Evolutionary conservation across 2,329 filamentous ascomycete genomes (phyloP), one percentile per base, ranked within the genome.

Genomic region (Leptoxyphium fumago): DNA sequence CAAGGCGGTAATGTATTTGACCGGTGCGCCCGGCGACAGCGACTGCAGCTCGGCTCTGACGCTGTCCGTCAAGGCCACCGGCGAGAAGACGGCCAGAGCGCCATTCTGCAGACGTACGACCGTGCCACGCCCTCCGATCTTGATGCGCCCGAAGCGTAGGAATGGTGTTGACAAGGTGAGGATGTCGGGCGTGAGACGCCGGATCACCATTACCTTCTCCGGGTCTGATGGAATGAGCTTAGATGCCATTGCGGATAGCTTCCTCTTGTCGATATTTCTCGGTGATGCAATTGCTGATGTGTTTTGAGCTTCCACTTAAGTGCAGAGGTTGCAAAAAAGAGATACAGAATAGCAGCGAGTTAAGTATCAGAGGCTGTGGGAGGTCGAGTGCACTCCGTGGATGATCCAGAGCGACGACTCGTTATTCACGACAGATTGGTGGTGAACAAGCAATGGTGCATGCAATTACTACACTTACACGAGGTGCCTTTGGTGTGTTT

Each of bases 61-160:
- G 46, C 81, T 77, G 2, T 80, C 73, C 2, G 88, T 96, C 45
- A 95, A 74, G 11, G 82, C 83, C 15, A 91, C 84, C 14, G 91
- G 91, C 1, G 87, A 94, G 74, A 95, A 95, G 61, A 95, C 80
- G 52, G 86, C 84, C 36, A 96, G 76, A 39, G 75, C 69, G 45
- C 87, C 87, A 9, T 79, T 80, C 46, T 77, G 74, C 53, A 98
- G 76, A 53, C 80, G 82, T 47, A 94, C 86, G 47, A 95, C 70
- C 5, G 91, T 96, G 49, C 78, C 88, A 57, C 91, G 75, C 39
- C 87, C 89, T 45, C 91, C 91, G 55, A 98, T 72, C 58, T 85
- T 85, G 56, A 94, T 65, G 41, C 68, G 70, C 42, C 87, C 87
- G 56, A 84, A 84, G 40, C 91, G 83, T 42, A 75, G 64, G 65